phyloP scores from a whole-genome alignment of 768 basidiomycete genomes.

The Naematelia encephala region DNA sequence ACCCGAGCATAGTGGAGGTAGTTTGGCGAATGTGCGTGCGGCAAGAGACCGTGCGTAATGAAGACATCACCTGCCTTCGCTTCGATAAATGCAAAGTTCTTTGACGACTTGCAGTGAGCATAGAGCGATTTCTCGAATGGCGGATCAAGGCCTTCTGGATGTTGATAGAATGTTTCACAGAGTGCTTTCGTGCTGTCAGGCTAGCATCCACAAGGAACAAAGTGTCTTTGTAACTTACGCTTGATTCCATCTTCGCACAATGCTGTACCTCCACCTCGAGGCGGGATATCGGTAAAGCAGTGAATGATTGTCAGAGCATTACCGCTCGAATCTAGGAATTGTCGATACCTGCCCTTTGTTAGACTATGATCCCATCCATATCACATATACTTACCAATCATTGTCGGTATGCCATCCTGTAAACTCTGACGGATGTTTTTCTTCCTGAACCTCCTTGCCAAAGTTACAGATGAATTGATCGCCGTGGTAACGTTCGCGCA shows the following conservation, averaged over 20 bases:
- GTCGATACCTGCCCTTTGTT: conserved; percentile 21
- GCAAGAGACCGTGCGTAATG: conserved; percentile 22
- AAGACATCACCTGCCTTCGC: conserved; percentile 33
- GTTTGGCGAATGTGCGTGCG: conserved; percentile 23
- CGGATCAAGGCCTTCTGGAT: conserved; percentile 33
- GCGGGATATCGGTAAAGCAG: conserved; percentile 33
- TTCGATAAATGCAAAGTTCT: conserved; percentile 16
- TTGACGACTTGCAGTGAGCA: conserved; percentile 12
- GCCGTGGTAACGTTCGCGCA: conserved; percentile 28
- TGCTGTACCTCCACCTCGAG: conserved; percentile 24
- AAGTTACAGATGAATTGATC: conserved; percentile 37
- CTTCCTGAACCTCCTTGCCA: conserved; percentile 16
- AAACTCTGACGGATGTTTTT: conserved; percentile 2
- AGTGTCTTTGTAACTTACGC: conserved; percentile 13
- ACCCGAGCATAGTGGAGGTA: conserved; percentile 28
- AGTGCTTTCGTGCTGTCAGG: conserved; percentile 9
- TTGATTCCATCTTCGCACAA: conserved; percentile 31
- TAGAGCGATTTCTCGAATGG: conserved; percentile 16
- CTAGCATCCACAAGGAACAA: neutral
- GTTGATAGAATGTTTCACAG: conserved; percentile 22
- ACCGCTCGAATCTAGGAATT: conserved; percentile 30
- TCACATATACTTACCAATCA: conserved; percentile 11
- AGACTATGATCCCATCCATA: neutral
- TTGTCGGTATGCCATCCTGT: conserved; percentile 29
- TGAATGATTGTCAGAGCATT: conserved; percentile 33